Base-by-base conservation (phyloP, 1,139 yeast species). In the Scheffersomyces stambukii region DNA sequence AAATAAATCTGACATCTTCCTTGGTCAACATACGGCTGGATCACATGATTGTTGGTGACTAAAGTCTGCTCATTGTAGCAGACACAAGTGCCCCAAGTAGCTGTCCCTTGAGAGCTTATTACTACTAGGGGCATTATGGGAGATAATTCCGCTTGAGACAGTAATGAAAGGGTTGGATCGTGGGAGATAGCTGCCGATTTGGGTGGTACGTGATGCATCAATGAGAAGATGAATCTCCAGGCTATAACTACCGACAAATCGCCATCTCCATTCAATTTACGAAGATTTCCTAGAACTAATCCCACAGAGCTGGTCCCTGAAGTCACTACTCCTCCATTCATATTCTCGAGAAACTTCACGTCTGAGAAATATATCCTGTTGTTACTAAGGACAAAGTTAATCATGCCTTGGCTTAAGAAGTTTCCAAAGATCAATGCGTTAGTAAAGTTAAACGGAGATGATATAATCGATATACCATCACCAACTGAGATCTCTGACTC, bases 201-300 rank as follows among this genome's bases (percentile, higher is more conserved):
- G 9, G 7, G 7, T 26, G 19, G 16, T 25, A 8, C 11, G 15
- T 13, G 19, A 17, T 13, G 10, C 17, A 26, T 21, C 11, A 24
- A 10, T 24, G 24, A 12, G 9, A 28, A 40, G 13, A 52, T 37
- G 8, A 25, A 18, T 7, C 45, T 36, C 84, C 83, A 77, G 1
- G 80, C 66, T 3, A 71, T 42, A 3, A 77, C 59, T 3, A 70
- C 48, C 13, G 70, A 48, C 33, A 80, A 48, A 18, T 77, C 78
- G 2, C 88, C 86, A 40, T 78, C 82, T 5, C 83, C 83, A 37
- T 73, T 69, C 8, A 36, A 28, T 45, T 77, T 77, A 11, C 58
- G 45, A 13, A 79, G 37, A 28, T 57, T 55, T 0, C 85, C 83
- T 32, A 67, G 51, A 0, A 80, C 67, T 20, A 81, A 44, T 0